phyloP scores from a whole-genome alignment of 2,329 filamentous ascomycete species.

The Xylariaceae sp. region DNA sequence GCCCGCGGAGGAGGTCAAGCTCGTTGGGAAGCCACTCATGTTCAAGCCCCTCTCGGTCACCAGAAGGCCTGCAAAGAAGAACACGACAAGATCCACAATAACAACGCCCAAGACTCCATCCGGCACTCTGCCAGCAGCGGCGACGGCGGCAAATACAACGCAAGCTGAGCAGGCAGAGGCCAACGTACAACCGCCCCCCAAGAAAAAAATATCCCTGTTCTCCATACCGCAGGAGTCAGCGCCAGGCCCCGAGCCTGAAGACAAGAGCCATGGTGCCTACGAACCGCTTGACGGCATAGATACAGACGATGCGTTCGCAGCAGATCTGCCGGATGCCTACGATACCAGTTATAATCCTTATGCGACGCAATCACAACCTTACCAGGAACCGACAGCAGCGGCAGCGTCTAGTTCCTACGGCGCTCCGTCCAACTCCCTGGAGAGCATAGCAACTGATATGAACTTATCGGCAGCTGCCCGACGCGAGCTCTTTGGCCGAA shows the following conservation, averaged over 20 bases:
- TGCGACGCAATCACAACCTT: constrained; percentile 15
- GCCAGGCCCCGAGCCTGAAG: constrained; percentile 19
- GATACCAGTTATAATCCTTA: constrained; percentile 25
- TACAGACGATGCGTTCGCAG: constrained; percentile 31
- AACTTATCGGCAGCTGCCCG: constrained; percentile 72
- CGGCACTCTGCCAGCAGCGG: constrained; percentile 6
- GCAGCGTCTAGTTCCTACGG: constrained; percentile 24
- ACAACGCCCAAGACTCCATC: too few relatives aligned
- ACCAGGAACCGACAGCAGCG: constrained; percentile 23
- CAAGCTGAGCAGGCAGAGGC: constrained; percentile 6
- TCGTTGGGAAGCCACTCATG: constrained; percentile 74
- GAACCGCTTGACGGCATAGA: constrained; percentile 45
- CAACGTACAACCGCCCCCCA: constrained; percentile 27
- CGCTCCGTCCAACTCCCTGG: constrained; percentile 48
- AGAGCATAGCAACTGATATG: constrained; percentile 67
- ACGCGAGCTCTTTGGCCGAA: constrained; percentile 79
- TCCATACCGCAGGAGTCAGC: constrained; percentile 49
- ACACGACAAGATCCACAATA: constrained; percentile 35
- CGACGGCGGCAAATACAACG: constrained; percentile 17
- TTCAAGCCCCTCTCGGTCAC: constrained; percentile 86
- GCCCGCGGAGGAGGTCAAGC: constrained; percentile 58
- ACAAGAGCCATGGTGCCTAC: constrained; percentile 36
- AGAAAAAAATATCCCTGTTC: constrained; percentile 65
- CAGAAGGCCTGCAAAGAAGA: constrained; percentile 67
- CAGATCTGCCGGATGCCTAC: constrained; percentile 19